Evolutionary conservation across 2,329 filamentous ascomycete genomes (phyloP).

Genomic region (Ceratocystis lukuohia): DNA sequence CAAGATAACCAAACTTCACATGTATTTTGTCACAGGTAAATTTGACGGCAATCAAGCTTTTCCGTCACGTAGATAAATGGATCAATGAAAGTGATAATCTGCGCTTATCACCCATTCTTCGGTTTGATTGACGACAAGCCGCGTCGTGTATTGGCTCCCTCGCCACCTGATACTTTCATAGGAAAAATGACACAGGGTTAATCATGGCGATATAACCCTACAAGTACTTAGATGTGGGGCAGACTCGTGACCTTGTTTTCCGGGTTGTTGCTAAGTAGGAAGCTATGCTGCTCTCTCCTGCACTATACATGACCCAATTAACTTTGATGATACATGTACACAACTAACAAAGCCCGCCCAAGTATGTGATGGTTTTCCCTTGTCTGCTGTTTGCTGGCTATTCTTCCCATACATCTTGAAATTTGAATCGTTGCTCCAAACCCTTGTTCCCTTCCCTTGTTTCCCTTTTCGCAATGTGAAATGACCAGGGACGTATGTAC

Average conservation of each 20-base stretch:
- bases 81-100: too few relatives aligned
- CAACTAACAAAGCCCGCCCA: too few relatives aligned
- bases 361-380: not conserved
- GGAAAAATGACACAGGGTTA: not conserved
- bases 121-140: not conserved
- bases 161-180: not conserved
- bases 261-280: not conserved
- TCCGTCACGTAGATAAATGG: not conserved
- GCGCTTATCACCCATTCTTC: not conserved
- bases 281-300: too few relatives aligned
- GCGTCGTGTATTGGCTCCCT: not conserved
- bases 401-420: not conserved
- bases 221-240: not conserved
- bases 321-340: too few relatives aligned
- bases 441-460: not conserved
- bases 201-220: not conserved
- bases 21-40: not conserved
- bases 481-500: slow-evolving; percentile 1
- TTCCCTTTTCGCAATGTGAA: not conserved
- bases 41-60: not conserved
- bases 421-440: not conserved
- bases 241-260: not conserved
- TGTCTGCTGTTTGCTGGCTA: not conserved
- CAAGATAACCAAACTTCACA: not conserved
- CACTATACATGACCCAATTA: too few relatives aligned